Base-by-base conservation (phyloP, 1,139 yeast genomes). In the Geotrichum phurueaensis region DNA sequence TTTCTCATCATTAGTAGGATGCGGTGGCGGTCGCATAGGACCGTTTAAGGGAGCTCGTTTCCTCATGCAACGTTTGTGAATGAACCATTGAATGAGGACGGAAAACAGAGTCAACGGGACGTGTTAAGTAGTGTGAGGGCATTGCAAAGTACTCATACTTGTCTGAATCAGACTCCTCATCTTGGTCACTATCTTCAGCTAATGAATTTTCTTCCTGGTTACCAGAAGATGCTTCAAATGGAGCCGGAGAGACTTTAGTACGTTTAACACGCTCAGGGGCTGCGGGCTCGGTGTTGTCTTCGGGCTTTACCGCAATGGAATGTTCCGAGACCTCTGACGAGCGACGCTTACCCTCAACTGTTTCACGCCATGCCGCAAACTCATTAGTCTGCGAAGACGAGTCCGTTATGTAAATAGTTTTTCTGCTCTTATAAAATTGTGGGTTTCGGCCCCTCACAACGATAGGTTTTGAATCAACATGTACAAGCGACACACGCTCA, bases 391-490 rank as follows among this genome's bases (percentile, higher is more conserved):
- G 56, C 2, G 43, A 13, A 18, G 27, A 43, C 12, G 52, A 27
- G 49, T 51, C 58, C 9, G 58, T 43, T 2, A 56, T 56, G 31
- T 54, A 33, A 31, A 83, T 71, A 67, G 84, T 86, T 54, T 81
- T 81, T 62, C 85, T 73, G 63, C 82, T 84, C 31, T 81, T 78
- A 66, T 84, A 84, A 66, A 84, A 84, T 36, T 83, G 78, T 3
- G 89, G 89, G 67, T 84, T 84, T 62, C 89, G 73, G 4, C 89
- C 89, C 63, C 89, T 73, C 2, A 84, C 89, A 39, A 84, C 82
- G 5, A 84, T 81, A 1, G 87, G 87, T 33, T 78, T 67, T 0
- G 79, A 73, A 54, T 67, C 65, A 22, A 76, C 65, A 3, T 63
- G 68, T 31, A 64, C 64, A 43, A 69, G 65, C 39, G 68, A 66